Evolutionary conservation across 1,284 basidiomycete genomes (phyloP).

Genomic region (Microstroma glucosiphilum): DNA sequence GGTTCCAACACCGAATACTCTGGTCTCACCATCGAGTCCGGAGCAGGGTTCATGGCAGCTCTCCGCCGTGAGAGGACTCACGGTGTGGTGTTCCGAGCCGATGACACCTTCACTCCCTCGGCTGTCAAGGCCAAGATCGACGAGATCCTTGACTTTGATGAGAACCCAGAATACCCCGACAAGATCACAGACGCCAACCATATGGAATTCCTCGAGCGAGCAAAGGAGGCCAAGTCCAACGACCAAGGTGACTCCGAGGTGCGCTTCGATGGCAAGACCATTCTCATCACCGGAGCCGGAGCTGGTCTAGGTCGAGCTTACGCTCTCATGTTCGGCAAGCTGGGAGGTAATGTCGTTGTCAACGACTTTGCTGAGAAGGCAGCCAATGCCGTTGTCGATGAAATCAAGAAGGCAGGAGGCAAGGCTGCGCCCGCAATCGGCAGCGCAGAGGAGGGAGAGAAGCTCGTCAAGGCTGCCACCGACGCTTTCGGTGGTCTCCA

Average conservation of each 20-base stretch:
- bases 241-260: conserved; percentile 64
- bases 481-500: conserved; percentile 86
- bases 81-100: conserved; percentile 80
- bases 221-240: conserved; percentile 66
- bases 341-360: conserved; percentile 92
- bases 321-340: conserved; percentile 78
- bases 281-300: conserved; percentile 74
- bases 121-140: conserved; percentile 57
- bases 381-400: conserved; percentile 75
- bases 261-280: conserved; percentile 81
- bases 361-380: conserved; percentile 88
- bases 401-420: conserved; percentile 79
- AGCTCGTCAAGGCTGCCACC: conserved; percentile 78
- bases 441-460: conserved; percentile 83
- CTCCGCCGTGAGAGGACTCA: conserved; percentile 87
- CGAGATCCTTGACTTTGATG: conserved; percentile 73
- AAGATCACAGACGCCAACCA: conserved; percentile 60
- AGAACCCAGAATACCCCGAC: conserved; percentile 65
- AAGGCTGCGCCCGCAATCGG: conserved; percentile 77
- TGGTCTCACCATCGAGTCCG: conserved; percentile 86
- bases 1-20: conserved; percentile 58
- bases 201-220: conserved; percentile 63
- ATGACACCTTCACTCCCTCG: conserved; percentile 84
- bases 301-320: conserved; percentile 74
- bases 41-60: conserved; percentile 86